phyloP scores from a whole-genome alignment of 192 early-diverging fungal species.

The Coemansia javaensis region DNA sequence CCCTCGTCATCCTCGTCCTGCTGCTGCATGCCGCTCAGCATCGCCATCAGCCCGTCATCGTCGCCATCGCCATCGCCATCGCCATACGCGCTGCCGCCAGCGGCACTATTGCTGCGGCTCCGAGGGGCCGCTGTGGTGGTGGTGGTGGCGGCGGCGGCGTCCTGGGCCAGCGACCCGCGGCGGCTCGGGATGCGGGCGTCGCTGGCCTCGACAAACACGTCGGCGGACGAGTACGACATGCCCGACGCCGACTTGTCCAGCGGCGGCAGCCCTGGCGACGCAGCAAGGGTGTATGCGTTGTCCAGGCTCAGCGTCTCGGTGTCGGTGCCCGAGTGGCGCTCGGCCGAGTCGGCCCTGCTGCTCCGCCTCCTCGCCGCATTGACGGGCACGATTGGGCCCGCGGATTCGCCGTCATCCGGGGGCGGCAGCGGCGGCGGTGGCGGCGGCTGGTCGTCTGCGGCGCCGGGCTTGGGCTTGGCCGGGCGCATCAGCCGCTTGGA shows the following conservation, averaged over 20 bases:
- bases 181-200: background rate
- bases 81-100: background rate
- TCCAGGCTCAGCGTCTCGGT: constrained; percentile 14
- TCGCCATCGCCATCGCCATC: background rate
- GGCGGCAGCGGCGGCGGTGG: background rate
- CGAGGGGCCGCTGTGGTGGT: too few relatives aligned
- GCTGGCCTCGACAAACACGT: constrained; percentile 36
- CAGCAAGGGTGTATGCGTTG: background rate
- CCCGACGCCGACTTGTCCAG: constrained; percentile 5
- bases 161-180: background rate
- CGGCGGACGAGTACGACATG: constrained; percentile 3
- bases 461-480: constrained; percentile 4
- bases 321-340: constrained; percentile 12
- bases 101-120: background rate
- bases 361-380: background rate
- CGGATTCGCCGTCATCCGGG: background rate
- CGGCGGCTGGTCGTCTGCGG: background rate
- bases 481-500: constrained; percentile 50
- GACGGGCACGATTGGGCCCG: background rate
- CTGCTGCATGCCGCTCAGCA: too few relatives aligned
- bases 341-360: constrained; percentile 1
- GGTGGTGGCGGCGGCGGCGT: background rate
- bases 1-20: background rate
- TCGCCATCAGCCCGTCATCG: background rate
- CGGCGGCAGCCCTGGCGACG: background rate